These are phyloP conservation scores for Cucurbita ficifolia DNA, from an alignment of 306 rosid species.

Conservation along the genomic window DNA sequence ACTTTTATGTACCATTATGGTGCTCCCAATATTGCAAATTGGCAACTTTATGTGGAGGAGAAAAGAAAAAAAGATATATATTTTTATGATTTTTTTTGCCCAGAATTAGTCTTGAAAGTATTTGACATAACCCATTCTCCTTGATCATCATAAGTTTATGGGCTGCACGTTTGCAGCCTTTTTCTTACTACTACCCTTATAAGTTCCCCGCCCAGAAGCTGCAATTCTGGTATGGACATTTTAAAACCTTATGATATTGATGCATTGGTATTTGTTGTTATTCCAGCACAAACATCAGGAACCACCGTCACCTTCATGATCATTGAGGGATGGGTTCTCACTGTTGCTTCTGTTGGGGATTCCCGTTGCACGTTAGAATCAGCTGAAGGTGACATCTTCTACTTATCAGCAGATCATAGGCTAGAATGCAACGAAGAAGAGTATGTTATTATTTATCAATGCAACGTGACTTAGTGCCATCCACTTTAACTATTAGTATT, in stretches of 20 bases:
- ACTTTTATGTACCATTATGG: not conserved
- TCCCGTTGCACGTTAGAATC: constrained; percentile 89
- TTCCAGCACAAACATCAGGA: constrained; percentile 78
- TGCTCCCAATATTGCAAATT: not conserved
- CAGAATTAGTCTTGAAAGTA: not conserved
- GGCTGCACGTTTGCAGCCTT: not conserved
- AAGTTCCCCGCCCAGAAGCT: not conserved
- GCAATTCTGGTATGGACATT: not conserved
- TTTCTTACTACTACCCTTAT: not conserved
- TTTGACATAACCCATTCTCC: not conserved
- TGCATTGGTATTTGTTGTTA: constrained; percentile 5
- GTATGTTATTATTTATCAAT: constrained; percentile 34
- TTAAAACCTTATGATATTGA: not conserved
- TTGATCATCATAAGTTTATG: not conserved
- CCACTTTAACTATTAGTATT: not conserved
- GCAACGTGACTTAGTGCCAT: not conserved
- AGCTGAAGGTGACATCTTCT: constrained; percentile 72
- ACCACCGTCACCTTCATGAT: constrained; percentile 93
- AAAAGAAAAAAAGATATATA: not conserved
- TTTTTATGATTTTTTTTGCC: not conserved
- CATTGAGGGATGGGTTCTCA: constrained; percentile 90
- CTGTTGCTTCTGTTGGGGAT: constrained; percentile 99
- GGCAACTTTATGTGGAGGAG: not conserved
- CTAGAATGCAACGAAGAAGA: constrained; percentile 91
- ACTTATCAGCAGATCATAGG: constrained; percentile 96